Base-by-base conservation (phyloP, 805 yeast genomes). In the Candida sakaeoensis region DNA sequence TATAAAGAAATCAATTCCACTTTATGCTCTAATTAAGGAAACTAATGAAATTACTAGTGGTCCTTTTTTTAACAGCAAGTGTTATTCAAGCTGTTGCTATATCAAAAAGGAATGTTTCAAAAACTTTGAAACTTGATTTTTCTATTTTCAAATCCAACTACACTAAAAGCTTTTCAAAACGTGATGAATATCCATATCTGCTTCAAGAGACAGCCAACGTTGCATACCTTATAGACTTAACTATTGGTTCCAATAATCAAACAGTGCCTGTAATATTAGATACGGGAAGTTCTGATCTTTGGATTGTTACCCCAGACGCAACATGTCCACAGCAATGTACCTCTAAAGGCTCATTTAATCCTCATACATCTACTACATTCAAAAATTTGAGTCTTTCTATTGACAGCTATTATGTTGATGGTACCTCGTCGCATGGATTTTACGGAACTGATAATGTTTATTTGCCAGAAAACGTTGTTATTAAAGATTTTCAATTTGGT, bases 281-380 rank as follows among this genome's bases (percentile, higher is more conserved):
- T 45, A 67, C 72, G 21, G 73, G 72, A 5, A 62, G 70, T 5
- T 60, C 68, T 5, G 71, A 67, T 45, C 52, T 67, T 37, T 67
- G 73, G 73, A 53, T 68, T 28, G 58, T 61, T 3, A 16, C 42
- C 2, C 22, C 40, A 6, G 9, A 39, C 2, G 29, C 36, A 2
- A 31, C 38, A 18, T 45, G 44, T 25, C 26, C 36, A 14, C 3
- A 33, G 8, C 15, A 36, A n/a, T 36, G 39, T 30, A 12, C 14
- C 9, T 16, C 10, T n/a, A 8, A 15, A 5, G 39, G 39, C 10
- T 9, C 39, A 8, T 36, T 24, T 21, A 18, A 26, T 30, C 44
- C 26, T 4, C 12, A 13, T 10, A 30, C 40, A 9, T 43, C 46
- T 5, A 14, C 43, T 4, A 33, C 43, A 24, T 36, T 18, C 21